These are phyloP conservation scores for Oryza australiensis DNA, from an alignment of 176 grass and related monocot genomes.

Conservation along the genomic window DNA sequence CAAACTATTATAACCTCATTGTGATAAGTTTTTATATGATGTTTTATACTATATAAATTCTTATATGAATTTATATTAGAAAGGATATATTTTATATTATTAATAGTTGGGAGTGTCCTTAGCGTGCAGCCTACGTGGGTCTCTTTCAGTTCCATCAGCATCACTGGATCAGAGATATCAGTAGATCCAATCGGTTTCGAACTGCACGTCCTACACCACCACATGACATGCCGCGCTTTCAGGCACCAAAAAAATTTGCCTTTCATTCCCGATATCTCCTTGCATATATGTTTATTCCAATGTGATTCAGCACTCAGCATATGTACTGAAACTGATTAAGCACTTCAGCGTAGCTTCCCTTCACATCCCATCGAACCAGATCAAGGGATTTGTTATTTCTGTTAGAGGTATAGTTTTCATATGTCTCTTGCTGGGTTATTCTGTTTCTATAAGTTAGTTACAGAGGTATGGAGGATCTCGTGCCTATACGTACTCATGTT, in stretches of 20 bases:
- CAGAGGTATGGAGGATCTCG: too few relatives aligned
- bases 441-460: too few relatives aligned
- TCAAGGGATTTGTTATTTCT: not conserved
- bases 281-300: not conserved
- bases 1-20: too few relatives aligned
- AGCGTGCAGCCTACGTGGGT: too few relatives aligned
- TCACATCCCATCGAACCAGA: not conserved
- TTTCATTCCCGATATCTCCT: not conserved
- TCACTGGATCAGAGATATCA: not conserved
- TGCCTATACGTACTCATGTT: too few relatives aligned
- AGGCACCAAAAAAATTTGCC: not conserved
- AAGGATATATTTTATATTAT: too few relatives aligned
- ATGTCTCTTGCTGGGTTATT: too few relatives aligned
- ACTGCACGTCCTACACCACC: not conserved
- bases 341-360: not conserved
- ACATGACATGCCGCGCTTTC: not conserved
- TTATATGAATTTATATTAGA: too few relatives aligned
- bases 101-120: too few relatives aligned
- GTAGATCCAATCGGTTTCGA: not conserved
- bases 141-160: not conserved
- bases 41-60: too few relatives aligned
- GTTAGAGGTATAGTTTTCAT: too few relatives aligned
- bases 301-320: not conserved
- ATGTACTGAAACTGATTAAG: not conserved
- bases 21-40: too few relatives aligned